Percentiles rank a stretch among this genome's conserved stretches.
Evolutionary conservation across 2,329 filamentous ascomycete species (phyloP).

Genomic region (Teratosphaeriaceae sp.): DNA sequence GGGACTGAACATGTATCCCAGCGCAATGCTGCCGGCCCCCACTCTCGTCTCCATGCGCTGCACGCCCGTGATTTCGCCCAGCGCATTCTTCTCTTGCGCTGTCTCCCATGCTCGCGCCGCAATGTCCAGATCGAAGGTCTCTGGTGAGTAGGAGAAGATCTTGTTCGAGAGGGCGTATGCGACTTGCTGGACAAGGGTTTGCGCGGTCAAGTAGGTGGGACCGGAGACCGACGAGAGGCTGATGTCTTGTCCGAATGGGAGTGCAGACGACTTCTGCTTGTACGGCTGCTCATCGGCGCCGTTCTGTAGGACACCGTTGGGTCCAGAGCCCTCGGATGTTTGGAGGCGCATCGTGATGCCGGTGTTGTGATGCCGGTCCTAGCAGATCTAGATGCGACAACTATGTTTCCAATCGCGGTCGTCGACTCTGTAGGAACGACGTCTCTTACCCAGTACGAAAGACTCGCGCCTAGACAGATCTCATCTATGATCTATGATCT

Average conservation of each 20-base stretch:
- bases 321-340: conserved; percentile 24
- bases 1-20: conserved; percentile 96
- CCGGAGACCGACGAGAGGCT: conserved; percentile 61
- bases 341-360: conserved; percentile 27
- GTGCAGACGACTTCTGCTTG: conserved; percentile 37
- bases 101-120: conserved; percentile 73
- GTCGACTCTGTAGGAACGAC: no score
- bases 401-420: no score
- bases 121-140: conserved; percentile 83
- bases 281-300: conserved; percentile 6
- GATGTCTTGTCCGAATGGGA: conserved; percentile 48
- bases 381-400: no score
- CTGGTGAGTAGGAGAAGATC: conserved; percentile 93
- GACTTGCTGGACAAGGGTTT: conserved; percentile 91
- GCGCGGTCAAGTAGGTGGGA: conserved; percentile 86
- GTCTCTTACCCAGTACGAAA: no score
- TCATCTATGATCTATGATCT: not conserved
- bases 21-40: conserved; percentile 82
- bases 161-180: conserved; percentile 94
- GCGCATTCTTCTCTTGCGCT: conserved; percentile 66
- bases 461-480: no score
- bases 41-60: conserved; percentile 78
- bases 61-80: conserved; percentile 72
- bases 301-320: conserved; percentile 6
- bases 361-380: not conserved